phyloP scores from a whole-genome alignment of 441 rosid species.

The Arabidopsis lyrata region DNA sequence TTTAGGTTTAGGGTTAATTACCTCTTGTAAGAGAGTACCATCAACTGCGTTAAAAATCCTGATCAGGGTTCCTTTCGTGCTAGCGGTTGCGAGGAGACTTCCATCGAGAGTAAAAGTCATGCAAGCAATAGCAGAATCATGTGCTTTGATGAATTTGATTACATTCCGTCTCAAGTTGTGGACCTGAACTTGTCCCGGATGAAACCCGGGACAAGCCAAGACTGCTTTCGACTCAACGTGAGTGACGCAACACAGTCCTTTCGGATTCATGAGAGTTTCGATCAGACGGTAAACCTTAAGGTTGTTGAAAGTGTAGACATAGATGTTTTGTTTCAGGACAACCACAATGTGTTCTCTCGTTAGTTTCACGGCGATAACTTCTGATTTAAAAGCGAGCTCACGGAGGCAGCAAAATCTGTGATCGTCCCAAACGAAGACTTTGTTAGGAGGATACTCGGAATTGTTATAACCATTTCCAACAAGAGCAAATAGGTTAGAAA shows the following conservation, averaged over 20 bases:
- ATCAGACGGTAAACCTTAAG: conserved; percentile 70
- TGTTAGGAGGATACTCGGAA: conserved; percentile 74
- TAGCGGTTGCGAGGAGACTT: conserved; percentile 82
- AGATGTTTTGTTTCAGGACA: conserved; percentile 75
- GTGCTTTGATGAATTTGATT: conserved; percentile 70
- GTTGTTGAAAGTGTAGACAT: conserved; percentile 66
- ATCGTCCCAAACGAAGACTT: conserved; percentile 88
- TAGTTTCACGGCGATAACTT: conserved; percentile 72
- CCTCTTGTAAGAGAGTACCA: conserved; percentile 88
- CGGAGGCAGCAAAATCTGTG: conserved; percentile 64
- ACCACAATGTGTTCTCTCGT: conserved; percentile 71
- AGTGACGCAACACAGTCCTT: conserved; percentile 87
- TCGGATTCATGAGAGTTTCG: conserved; percentile 68
- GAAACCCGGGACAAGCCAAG: conserved; percentile 86
- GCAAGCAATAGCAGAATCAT: conserved; percentile 77
- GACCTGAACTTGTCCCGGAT: conserved; percentile 77
- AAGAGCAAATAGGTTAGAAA: conserved; percentile 80
- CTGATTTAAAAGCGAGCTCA: conserved; percentile 76
- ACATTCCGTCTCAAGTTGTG: conserved; percentile 77
- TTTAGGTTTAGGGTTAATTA: conserved; percentile 16
- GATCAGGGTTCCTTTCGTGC: conserved; percentile 81
- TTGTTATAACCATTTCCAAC: conserved; percentile 60
- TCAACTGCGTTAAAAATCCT: conserved; percentile 90
- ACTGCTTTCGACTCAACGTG: conserved; percentile 63
- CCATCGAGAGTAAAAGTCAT: conserved; percentile 82